Evolutionary conservation across 768 basidiomycete genomes (phyloP), one percentile per base, ranked within the genome.

Genomic region (Porpolomopsis calyptriformis): DNA sequence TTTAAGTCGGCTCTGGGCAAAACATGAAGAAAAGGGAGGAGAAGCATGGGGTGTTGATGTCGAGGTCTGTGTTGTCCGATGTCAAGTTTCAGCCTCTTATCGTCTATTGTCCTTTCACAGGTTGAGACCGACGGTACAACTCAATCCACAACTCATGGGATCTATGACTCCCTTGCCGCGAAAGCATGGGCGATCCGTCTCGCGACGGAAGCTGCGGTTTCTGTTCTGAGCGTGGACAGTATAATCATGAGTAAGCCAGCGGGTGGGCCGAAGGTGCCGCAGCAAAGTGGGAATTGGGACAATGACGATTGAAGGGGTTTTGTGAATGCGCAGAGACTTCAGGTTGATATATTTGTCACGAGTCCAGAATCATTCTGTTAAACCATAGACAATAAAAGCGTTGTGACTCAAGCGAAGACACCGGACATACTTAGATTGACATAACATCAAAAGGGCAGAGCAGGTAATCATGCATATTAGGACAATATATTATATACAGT

Each of bases 181-280:
- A 94, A 93, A 62, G 69, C 80, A 4, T 94, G 91, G 90, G 90
- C 89, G 1, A 77, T 96, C 55, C 73, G 76, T 48, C 75, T 92
- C n/a, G 92, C 84, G 12, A 90, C 90, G 0, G 91, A 96, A 59
- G 89, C 91, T 14, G 91, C 92, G 1, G 74, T 86, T 33, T 82
- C 88, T 0, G 87, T 96, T 24, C 77, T 99, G 45, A 85, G 84
- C 51, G 96, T 99, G 5, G 96, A 99, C 65, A 90, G 87, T 58
- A 97, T 98, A 61, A 96, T 97, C 68, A 91, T 93, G 79, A 88
- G 85, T 67, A 90, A 89, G 59, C 85, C 85, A n/a, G 85, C 87
- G 0, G 86, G 87, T 24, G 86, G 87, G 40, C 87, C 86, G 40
- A 90, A 88, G 60, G 70, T 90, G 40, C 87, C 87, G 44, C 86